Evolutionary conservation across 306 rosid species (phyloP).

Genomic region (Rosa multiflora): DNA sequence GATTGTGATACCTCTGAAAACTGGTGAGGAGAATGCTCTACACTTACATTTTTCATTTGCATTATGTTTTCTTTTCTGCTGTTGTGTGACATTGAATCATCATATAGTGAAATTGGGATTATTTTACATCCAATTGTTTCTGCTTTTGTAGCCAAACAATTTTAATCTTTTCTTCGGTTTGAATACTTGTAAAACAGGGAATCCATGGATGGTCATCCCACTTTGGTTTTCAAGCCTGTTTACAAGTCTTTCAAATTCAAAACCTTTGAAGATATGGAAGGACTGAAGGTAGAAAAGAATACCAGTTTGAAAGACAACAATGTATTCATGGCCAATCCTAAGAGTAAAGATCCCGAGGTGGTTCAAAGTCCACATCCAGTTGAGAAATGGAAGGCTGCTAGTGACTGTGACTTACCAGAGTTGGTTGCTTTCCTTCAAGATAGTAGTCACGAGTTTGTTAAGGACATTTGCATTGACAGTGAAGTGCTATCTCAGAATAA

Average conservation of each 20-base stretch:
- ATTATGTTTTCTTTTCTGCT: background rate
- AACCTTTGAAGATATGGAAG: conserved; percentile 22
- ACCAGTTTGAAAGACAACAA: background rate
- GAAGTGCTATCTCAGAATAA: conserved; percentile 20
- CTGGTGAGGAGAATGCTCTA: background rate
- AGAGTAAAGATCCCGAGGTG: background rate
- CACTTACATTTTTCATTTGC: background rate
- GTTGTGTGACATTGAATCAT: background rate
- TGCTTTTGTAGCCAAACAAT: background rate
- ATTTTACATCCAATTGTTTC: background rate
- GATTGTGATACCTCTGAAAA: conserved; percentile 1
- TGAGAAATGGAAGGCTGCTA: conserved; percentile 24
- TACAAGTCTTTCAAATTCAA: conserved; percentile 35
- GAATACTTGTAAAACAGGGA: conserved; percentile 12
- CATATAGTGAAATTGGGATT: background rate
- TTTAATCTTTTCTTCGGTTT: background rate
- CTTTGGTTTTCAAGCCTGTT: conserved; percentile 23
- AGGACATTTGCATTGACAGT: conserved; percentile 52
- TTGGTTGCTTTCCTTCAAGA: conserved; percentile 73
- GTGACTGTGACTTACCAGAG: conserved; percentile 61
- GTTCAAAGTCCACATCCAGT: conserved; percentile 7
- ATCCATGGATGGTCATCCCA: conserved; percentile 30
- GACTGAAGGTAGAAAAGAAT: background rate
- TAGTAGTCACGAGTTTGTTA: conserved; percentile 50
- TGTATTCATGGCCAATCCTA: background rate